Evolutionary conservation across 2,329 filamentous ascomycete species (phyloP).

Genomic region (Aspergillus viridinutans): DNA sequence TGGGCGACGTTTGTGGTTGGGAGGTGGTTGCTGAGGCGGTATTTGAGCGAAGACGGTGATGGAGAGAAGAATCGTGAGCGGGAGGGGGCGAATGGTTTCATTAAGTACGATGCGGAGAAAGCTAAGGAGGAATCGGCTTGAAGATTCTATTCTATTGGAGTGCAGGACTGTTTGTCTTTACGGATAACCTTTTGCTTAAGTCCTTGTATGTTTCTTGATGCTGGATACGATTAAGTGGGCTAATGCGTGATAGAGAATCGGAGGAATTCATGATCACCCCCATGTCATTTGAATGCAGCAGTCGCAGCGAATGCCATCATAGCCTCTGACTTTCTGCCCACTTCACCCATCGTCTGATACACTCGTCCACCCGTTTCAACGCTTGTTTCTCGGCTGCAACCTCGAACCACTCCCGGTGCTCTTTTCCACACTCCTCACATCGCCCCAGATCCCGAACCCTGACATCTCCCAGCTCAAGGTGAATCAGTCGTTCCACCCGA

Average conservation of each 20-base stretch:
- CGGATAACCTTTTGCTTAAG: not conserved
- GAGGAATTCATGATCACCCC: not conserved
- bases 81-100: not conserved
- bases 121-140: not conserved
- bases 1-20: slow-evolving; percentile 50
- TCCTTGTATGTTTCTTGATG: not conserved
- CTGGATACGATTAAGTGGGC: not conserved
- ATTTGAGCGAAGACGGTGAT: not conserved
- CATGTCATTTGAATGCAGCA: not conserved
- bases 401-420: slow-evolving; percentile 95
- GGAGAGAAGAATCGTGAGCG: not conserved
- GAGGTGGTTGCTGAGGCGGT: slow-evolving; percentile 9
- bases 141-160: not conserved
- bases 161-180: not conserved
- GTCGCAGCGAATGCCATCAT: not conserved
- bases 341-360: slow-evolving; percentile 77
- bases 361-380: slow-evolving; percentile 64
- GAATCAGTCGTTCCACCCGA: slow-evolving; percentile 83
- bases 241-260: not conserved
- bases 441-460: slow-evolving; percentile 54
- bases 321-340: slow-evolving; percentile 62
- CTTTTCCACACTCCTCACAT: slow-evolving; percentile 74
- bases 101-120: not conserved
- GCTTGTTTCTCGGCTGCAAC: slow-evolving; percentile 70
- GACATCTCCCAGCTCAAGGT: slow-evolving; percentile 71